Percentiles rank a stretch among this genome's conserved stretches.
Evolutionary conservation across 192 early-diverging fungal genomes (phyloP).

Genomic region (Coemansia sp.): DNA sequence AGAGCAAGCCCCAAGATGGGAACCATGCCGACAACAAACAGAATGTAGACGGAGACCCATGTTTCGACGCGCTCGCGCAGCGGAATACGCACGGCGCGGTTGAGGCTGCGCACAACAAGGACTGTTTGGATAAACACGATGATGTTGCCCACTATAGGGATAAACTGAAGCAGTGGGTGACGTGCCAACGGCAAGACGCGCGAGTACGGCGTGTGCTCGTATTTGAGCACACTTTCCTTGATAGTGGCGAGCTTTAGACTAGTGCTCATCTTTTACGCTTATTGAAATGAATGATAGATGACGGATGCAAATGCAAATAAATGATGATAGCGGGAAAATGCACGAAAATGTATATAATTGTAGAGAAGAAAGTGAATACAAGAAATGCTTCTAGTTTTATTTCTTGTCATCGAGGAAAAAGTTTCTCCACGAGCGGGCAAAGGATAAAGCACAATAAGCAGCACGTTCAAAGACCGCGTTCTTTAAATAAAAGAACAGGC

Average conservation of each 20-base stretch:
- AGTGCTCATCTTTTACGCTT: constrained; percentile 1
- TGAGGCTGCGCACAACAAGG: constrained; percentile 22
- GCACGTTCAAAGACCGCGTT: neutral
- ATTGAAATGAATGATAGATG: constrained; percentile 10
- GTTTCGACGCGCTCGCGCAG: constrained; percentile 27
- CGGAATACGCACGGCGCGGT: constrained; percentile 15
- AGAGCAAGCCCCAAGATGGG: constrained; percentile 31
- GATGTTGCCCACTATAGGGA: constrained; percentile 42
- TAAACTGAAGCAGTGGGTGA: constrained; percentile 28
- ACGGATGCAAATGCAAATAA: constrained; percentile 8
- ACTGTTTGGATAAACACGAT: constrained; percentile 37
- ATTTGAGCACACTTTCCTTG: constrained; percentile 8
- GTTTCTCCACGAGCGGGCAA: neutral
- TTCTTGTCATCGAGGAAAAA: neutral
- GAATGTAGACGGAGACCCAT: constrained; percentile 24
- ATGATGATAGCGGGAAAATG: neutral
- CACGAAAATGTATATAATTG: neutral
- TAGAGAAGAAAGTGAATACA: constrained; percentile 2
- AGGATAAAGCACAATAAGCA: neutral
- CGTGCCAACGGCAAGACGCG: constrained; percentile 17
- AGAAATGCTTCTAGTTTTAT: neutral
- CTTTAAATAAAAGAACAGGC: neutral
- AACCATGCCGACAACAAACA: constrained; percentile 44
- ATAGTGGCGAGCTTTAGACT: constrained; percentile 10
- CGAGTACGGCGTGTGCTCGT: constrained; percentile 24